These are phyloP conservation scores for Nakazawaea pomicola DNA, from an alignment of 805 yeast genomes.

Conservation along the genomic window DNA sequence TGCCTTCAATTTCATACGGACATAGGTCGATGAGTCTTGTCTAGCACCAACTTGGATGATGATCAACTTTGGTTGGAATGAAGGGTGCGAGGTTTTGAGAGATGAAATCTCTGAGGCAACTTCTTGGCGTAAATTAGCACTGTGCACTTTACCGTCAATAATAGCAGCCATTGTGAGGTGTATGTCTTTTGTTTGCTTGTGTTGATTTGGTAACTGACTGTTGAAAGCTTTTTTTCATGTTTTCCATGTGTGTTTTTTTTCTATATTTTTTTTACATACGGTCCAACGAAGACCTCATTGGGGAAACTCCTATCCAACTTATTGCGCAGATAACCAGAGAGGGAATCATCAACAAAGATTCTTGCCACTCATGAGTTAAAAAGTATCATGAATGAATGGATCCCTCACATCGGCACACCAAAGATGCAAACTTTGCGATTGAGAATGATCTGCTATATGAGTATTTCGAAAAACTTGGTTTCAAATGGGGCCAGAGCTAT, in stretches of 20 bases:
- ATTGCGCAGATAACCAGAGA: too few relatives aligned
- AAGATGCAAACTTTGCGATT: too few relatives aligned
- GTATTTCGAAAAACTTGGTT: too few relatives aligned
- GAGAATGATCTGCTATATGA: too few relatives aligned
- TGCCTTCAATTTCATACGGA: conserved; percentile 74
- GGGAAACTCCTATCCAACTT: too few relatives aligned
- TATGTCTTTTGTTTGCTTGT: not conserved
- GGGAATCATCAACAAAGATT: too few relatives aligned
- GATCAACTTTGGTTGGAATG: conserved; percentile 59
- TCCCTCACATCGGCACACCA: too few relatives aligned
- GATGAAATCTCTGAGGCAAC: conserved; percentile 39
- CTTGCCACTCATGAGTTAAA: too few relatives aligned
- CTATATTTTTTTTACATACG: not conserved
- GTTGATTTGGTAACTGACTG: not conserved
- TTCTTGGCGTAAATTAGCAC: conserved; percentile 41
- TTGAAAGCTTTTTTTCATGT: not conserved
- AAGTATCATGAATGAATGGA: too few relatives aligned
- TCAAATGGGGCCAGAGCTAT: too few relatives aligned
- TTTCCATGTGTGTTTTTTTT: not conserved
- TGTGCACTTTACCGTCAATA: conserved; percentile 59
- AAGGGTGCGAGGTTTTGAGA: conserved; percentile 40
- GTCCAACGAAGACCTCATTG: too few relatives aligned
- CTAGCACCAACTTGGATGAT: conserved; percentile 76
- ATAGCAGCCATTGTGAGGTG: conserved; percentile 25
- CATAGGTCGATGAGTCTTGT: conserved; percentile 79